phyloP scores from a whole-genome alignment of 768 basidiomycete genomes.

The Trametopsis cervina region DNA sequence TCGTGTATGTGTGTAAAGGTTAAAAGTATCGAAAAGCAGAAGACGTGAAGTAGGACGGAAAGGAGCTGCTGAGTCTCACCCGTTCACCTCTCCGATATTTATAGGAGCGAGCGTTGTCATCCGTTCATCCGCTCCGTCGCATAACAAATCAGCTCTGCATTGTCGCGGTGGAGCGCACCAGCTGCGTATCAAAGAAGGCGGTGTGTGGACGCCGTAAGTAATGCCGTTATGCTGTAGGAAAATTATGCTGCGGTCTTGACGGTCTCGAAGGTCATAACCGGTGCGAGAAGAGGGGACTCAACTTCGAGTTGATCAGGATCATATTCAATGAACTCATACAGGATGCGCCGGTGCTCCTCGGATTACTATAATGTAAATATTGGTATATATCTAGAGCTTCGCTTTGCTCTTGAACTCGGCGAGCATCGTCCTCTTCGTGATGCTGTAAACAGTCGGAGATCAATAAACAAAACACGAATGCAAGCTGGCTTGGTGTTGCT shows the following conservation, averaged over 20 bases:
- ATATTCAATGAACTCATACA: background rate
- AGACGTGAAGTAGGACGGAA: background rate
- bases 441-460: constrained; percentile 31
- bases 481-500: constrained; percentile 24
- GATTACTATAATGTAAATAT: background rate
- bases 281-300: background rate
- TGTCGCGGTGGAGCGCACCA: background rate
- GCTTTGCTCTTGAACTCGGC: constrained; percentile 41
- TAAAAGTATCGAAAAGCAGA: background rate
- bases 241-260: too few species aligned
- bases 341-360: background rate
- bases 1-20: background rate
- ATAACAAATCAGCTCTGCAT: background rate
- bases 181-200: background rate
- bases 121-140: background rate
- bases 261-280: background rate
- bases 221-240: too few species aligned
- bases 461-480: constrained; percentile 4
- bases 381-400: constrained; percentile 1
- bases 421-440: constrained; percentile 60
- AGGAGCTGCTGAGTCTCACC: too few species aligned
- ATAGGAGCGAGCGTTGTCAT: background rate
- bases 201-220: too few species aligned
- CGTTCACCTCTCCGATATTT: background rate
- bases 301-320: background rate